phyloP scores from a whole-genome alignment of 75 land plant genomes.

The Isoetes taiwanensis region DNA sequence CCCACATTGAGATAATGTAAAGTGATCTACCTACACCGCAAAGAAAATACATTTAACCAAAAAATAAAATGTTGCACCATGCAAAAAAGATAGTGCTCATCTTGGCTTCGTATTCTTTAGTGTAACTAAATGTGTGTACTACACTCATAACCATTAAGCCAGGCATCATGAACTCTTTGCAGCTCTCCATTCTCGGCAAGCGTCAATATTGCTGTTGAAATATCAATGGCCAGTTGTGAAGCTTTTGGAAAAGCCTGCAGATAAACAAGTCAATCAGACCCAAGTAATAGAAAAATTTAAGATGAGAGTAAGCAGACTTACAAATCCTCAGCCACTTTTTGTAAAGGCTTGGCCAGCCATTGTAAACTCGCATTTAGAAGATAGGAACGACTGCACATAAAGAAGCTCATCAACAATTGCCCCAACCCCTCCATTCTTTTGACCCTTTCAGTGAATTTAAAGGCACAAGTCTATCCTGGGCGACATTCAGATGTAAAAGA shows the following conservation, averaged over 20 bases:
- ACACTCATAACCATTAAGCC: conserved; percentile 1
- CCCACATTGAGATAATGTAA: no score
- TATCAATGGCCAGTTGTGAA: conserved; percentile 1
- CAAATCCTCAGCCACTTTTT: conserved; percentile 5
- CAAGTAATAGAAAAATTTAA: background rate
- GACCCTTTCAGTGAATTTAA: background rate
- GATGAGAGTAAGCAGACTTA: background rate
- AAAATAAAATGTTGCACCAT: no score
- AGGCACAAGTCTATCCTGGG: background rate
- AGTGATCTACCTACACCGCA: no score
- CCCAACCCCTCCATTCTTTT: background rate
- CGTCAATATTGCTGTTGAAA: conserved; percentile 4
- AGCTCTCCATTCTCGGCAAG: conserved; percentile 8
- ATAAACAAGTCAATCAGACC: background rate
- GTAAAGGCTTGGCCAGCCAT: conserved; percentile 2
- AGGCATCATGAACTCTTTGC: background rate
- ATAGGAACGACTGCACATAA: background rate
- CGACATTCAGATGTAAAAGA: background rate
- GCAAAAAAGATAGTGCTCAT: no score
- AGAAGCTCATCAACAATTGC: conserved; percentile 2
- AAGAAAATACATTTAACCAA: no score
- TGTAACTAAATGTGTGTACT: no score
- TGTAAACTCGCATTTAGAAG: background rate
- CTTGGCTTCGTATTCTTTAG: no score
- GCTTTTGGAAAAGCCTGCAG: background rate